phyloP scores from a whole-genome alignment of 257 asterid species.

The Eucommia ulmoides region DNA sequence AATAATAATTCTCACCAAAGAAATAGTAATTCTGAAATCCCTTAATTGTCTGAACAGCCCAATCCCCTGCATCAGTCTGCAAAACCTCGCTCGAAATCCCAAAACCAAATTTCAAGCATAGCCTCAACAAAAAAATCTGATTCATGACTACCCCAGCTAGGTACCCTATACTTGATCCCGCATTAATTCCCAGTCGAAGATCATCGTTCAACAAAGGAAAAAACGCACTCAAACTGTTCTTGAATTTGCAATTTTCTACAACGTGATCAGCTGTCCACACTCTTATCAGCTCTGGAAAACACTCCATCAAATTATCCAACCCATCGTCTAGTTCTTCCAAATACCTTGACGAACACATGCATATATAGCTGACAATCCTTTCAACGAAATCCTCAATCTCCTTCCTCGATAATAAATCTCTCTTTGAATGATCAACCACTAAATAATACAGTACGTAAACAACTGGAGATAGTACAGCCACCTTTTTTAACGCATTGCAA shows the following conservation, averaged over 20 bases:
- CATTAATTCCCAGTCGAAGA: conserved; percentile 20
- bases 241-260: conserved; percentile 26
- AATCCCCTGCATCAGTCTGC: conserved; percentile 23
- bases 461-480: conserved; percentile 68
- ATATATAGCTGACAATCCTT: conserved; percentile 27
- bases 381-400: conserved; percentile 47
- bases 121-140: conserved; percentile 50
- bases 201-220: conserved; percentile 44
- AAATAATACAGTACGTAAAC: conserved; percentile 39
- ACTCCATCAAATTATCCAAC: conserved; percentile 22
- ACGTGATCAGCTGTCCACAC: conserved; percentile 67
- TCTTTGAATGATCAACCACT: conserved; percentile 17
- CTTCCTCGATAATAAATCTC: conserved; percentile 19
- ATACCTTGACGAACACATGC: conserved; percentile 29
- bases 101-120: conserved; percentile 33
- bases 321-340: conserved; percentile 18
- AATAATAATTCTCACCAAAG: conserved; percentile 30
- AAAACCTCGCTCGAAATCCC: conserved; percentile 22
- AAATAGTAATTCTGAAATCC: conserved; percentile 44
- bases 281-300: conserved; percentile 57
- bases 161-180: conserved; percentile 22
- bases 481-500: conserved; percentile 41
- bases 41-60: conserved; percentile 40
- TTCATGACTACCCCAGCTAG: conserved; percentile 55
- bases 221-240: conserved; percentile 36